Evolutionary conservation across 306 rosid genomes (phyloP), one percentile per base, ranked within the genome.

Genomic region (Trifolium repens): DNA sequence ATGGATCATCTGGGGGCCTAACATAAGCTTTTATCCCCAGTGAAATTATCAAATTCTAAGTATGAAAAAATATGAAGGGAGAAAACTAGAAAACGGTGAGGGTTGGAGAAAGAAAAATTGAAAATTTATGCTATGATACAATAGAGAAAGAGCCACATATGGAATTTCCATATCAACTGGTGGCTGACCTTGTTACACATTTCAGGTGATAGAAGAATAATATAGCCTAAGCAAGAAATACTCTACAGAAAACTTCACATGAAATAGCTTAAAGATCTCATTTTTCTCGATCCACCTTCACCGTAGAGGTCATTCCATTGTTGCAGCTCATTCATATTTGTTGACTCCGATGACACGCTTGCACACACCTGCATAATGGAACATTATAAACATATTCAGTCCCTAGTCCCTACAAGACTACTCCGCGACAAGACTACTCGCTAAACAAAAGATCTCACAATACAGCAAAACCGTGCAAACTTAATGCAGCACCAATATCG

Each of bases 301-400:
- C 98, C 98, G 57, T 94, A 94, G 5, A 90, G 81, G 64, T 94
- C 97, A 62, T 94, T 94, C 98, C 98, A 94, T 75, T 89, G 96
- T 52, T 85, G 89, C 42, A 94, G 96, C 65, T 88, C 97, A 8
- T 75, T 94, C 96, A 90, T 94, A 80, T 90, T 94, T 16, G 86
- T 85, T 0, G 98, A 91, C 71, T 91, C 97, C 1, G 96, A 87
- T 4, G 98, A 91, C 75, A 94, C 97, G 30, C 98, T 94, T 4
- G 98, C 98, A 70, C 97, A 88, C 16, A 91, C 96, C 98, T 94
- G 79, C 79, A 81, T 53, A n/a, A 62, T 8, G 10, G 53, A 30
- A 17, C 59, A 39, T 52, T 17, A 67, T 43, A 12, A 75, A 50
- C 26, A 30, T 55, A 13, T 39, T 19, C 52, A 70, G 13, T n/a